These are phyloP conservation scores for Penicillium turbatum DNA, from an alignment of 495 filamentous ascomycete genomes.

Conservation along the genomic window DNA sequence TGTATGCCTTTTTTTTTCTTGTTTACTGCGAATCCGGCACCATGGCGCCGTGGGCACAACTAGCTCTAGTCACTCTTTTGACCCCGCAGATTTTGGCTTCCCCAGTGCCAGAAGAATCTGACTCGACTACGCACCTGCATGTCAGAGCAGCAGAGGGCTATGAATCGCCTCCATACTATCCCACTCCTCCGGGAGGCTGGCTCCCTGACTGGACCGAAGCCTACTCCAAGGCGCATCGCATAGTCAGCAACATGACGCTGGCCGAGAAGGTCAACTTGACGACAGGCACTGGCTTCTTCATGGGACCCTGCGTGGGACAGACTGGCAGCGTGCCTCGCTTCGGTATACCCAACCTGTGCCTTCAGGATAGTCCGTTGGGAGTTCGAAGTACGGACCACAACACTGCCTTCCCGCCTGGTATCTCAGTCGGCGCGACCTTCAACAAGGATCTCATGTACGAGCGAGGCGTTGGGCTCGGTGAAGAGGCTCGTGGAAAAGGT, in stretches of 20 bases:
- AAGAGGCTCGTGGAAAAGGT: constrained; percentile 70
- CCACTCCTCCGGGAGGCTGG: constrained; percentile 75
- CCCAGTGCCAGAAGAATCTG: constrained; percentile 11
- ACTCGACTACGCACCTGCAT: constrained; percentile 9
- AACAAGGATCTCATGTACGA: constrained; percentile 61
- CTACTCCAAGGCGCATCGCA: constrained; percentile 70
- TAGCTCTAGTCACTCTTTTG: constrained; percentile 19
- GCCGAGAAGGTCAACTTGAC: constrained; percentile 94
- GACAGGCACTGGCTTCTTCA: constrained; percentile 57
- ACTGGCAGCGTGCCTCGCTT: constrained; percentile 39
- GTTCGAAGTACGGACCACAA: constrained; percentile 51
- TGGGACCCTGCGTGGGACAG: constrained; percentile 45
- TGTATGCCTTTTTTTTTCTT: constrained; percentile 8
- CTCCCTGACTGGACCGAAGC: constrained; percentile 70
- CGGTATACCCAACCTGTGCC: constrained; percentile 40
- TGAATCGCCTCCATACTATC: constrained; percentile 67
- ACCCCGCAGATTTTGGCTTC: constrained; percentile 12
- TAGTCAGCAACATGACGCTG: constrained; percentile 82
- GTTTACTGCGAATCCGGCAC: constrained; percentile 3
- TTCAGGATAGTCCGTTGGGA: constrained; percentile 45
- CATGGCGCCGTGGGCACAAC: constrained; percentile 23
- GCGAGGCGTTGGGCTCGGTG: constrained; percentile 62
- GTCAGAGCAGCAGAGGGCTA: constrained; percentile 16
- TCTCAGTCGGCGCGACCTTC: constrained; percentile 53
- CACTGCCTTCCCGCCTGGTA: constrained; percentile 54